phyloP scores from a whole-genome alignment of 768 basidiomycete genomes.

The Leccinellum albellum region DNA sequence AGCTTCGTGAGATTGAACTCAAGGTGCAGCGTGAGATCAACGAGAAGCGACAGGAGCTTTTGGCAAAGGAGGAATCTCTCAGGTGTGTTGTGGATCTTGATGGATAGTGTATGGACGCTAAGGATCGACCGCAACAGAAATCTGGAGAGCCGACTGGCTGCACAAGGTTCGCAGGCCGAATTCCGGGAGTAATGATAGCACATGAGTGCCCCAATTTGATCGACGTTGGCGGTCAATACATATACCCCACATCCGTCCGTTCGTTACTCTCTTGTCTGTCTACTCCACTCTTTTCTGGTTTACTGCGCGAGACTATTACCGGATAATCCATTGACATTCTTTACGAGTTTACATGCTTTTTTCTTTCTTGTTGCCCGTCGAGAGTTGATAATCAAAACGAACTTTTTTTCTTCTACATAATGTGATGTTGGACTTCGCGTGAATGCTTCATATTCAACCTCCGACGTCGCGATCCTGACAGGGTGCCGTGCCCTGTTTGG shows the following conservation, averaged over 20 bases:
- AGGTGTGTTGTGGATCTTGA: conserved; percentile 44
- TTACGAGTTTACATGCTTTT: conserved; percentile 28
- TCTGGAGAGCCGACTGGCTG: conserved; percentile 85
- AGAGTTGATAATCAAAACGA: conserved; percentile 22
- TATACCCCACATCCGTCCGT: conserved; percentile 34
- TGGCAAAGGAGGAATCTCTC: conserved; percentile 95
- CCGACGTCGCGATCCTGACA: conserved; percentile 19
- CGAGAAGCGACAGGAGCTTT: conserved; percentile 92
- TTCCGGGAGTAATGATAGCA: conserved; percentile 57
- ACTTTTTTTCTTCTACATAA: conserved; percentile 5
- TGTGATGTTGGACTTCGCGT: conserved; percentile 6
- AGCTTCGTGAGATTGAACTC: conserved; percentile 96
- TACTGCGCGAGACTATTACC: conserved; percentile 33
- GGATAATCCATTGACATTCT: conserved; percentile 38
- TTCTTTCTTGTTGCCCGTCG: conserved; percentile 25
- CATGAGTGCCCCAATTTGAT: conserved; percentile 20
- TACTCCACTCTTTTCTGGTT: conserved; percentile 31
- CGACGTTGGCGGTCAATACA: conserved; percentile 25
- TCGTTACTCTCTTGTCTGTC: conserved; percentile 37
- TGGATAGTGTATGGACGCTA: neutral
- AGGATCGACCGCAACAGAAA: conserved; percentile 48
- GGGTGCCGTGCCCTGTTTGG: conserved; percentile 8
- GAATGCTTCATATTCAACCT: conserved; percentile 24
- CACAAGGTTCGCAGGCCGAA: conserved; percentile 79
- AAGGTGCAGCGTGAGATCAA: conserved; percentile 98